Evolutionary conservation across 495 filamentous ascomycete species (phyloP), one percentile per base, ranked within the genome.

Genomic region (Xylaria palmicola): DNA sequence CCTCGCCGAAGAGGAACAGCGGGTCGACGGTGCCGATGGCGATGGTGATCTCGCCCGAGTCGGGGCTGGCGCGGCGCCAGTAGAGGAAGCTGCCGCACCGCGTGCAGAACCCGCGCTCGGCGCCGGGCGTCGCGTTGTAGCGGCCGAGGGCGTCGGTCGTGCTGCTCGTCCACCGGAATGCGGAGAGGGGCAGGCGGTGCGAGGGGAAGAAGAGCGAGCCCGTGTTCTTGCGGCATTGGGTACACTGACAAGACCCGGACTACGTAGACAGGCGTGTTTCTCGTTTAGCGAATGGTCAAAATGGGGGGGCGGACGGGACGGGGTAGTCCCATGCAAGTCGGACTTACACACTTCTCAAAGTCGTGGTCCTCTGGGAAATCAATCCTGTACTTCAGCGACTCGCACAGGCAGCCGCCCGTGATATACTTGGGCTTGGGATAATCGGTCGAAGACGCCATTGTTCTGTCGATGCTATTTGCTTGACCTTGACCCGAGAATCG

Each of bases 391-490:
- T 67, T 68, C 19, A 78, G 52, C 0, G 68, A 57, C 22, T 67
- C 66, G 57, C 76, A 78, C 54, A 77, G 70, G 66, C 76, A 78
- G 13, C 76, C 76, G 45, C 74, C 76, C 20, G 72, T 74, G 61
- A 77, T 64, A 34, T 62, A 65, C 13, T 66, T 70, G 15, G 76
- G 76, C 10, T 64, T 75, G 2, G 72, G 65, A 32, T 69, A 69
- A 7, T 65, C 47, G 7, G 22, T 34, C 17, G 53, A 56, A 29
- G 53, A 56, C 4, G 39, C 53, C 53, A 56, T 56, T 44, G 1
- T 44, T 27, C 0, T 36, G 13, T 36, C 32, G 13, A 36, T 6
- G 6, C 10, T 32, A 20, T 32, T 32, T 50, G 27, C 7, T 32
- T 50, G 15, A 2, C 22, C 6, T 43, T 30, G n/a, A n/a, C n/a